These are phyloP conservation scores for Myrica gale DNA, from an alignment of 306 rosid species.

Conservation along the genomic window DNA sequence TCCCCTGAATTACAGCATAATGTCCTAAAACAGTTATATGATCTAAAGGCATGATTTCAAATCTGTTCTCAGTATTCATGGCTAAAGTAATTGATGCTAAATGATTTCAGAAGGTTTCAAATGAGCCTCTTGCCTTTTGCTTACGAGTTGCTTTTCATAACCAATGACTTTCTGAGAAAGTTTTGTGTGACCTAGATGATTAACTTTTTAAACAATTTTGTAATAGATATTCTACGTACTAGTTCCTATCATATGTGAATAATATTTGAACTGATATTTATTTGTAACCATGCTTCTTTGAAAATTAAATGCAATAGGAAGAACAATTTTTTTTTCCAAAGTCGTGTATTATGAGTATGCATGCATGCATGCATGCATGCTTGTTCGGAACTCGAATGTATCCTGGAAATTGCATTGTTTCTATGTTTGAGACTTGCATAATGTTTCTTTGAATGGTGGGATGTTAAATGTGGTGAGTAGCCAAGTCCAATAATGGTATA, in stretches of 20 bases:
- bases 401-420: background rate
- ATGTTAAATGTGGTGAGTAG: background rate
- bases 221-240: background rate
- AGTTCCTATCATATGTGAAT: no score
- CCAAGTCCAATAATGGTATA: background rate
- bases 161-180: background rate
- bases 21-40: background rate
- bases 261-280: background rate
- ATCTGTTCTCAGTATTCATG: background rate
- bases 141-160: background rate
- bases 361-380: conserved; percentile 1
- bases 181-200: background rate
- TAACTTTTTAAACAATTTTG: background rate
- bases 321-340: background rate
- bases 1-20: background rate
- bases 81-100: background rate
- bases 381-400: background rate
- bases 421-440: background rate
- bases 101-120: background rate
- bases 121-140: background rate
- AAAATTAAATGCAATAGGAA: background rate
- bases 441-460: background rate
- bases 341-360: background rate
- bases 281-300: background rate
- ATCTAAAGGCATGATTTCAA: background rate